phyloP scores from a whole-genome alignment of 352 stramenopile species.

The Phytophthora brassicae region DNA sequence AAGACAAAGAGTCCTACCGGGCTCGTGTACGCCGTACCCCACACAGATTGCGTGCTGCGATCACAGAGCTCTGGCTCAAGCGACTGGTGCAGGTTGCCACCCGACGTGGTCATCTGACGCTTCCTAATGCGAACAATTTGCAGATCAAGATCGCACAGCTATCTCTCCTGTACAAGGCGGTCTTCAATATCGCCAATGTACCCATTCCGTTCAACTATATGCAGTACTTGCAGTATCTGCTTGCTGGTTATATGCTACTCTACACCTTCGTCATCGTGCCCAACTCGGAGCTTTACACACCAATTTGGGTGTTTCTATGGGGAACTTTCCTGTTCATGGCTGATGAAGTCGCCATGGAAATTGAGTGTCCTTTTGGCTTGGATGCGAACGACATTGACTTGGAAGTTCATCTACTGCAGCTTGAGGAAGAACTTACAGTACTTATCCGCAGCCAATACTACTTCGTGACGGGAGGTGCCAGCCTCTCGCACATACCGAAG shows the following conservation, averaged over 20 bases:
- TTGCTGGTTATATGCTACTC: slow-evolving; percentile 68
- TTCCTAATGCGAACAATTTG: slow-evolving; percentile 52
- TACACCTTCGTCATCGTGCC: slow-evolving; percentile 81
- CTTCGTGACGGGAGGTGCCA: slow-evolving; percentile 57
- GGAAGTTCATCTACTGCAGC: slow-evolving; percentile 58
- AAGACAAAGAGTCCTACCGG: slow-evolving; percentile 43
- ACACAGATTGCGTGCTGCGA: slow-evolving; percentile 66
- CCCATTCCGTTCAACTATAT: slow-evolving; percentile 88
- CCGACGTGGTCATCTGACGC: slow-evolving; percentile 56
- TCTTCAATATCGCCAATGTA: slow-evolving; percentile 82
- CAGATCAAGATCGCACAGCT: slow-evolving; percentile 68
- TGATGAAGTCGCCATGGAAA: slow-evolving; percentile 76
- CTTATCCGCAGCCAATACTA: slow-evolving; percentile 76
- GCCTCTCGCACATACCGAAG: slow-evolving; percentile 26
- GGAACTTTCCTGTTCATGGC: slow-evolving; percentile 78
- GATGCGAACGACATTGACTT: slow-evolving; percentile 80
- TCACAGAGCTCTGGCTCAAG: slow-evolving; percentile 77
- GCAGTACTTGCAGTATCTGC: slow-evolving; percentile 70
- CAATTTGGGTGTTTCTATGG: slow-evolving; percentile 76
- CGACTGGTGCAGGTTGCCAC: slow-evolving; percentile 60
- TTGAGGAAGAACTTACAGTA: slow-evolving; percentile 77
- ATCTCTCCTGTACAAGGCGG: slow-evolving; percentile 65
- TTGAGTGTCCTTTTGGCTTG: slow-evolving; percentile 71
- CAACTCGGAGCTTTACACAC: slow-evolving; percentile 63
- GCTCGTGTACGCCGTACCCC: slow-evolving; percentile 54